These are phyloP conservation scores for Alternaria arborescens DNA, from an alignment of 2,329 filamentous ascomycete species.

Conservation along the genomic window DNA sequence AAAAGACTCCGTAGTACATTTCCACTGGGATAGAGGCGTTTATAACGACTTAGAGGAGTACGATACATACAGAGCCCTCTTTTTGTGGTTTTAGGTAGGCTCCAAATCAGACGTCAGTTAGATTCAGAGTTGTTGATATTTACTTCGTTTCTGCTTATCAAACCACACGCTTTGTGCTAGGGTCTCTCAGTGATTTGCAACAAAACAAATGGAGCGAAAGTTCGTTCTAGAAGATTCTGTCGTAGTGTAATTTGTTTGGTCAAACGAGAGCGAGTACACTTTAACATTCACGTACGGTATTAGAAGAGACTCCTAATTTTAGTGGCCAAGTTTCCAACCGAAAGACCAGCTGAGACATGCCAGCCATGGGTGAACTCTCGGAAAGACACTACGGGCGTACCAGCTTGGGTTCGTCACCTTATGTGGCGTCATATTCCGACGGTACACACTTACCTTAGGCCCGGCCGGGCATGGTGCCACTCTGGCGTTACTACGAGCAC, in stretches of 20 bases:
- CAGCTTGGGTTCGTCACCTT: neutral
- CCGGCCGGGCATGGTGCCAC: neutral
- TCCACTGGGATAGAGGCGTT: too few species aligned
- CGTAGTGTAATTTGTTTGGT: too few species aligned
- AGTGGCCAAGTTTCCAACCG: neutral
- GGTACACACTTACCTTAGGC: neutral
- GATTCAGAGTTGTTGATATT: neutral
- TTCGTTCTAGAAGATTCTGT: neutral
- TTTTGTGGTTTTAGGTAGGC: neutral
- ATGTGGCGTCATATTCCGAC: neutral
- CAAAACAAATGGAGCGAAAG: neutral
- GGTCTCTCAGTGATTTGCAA: neutral
- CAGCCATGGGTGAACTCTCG: neutral
- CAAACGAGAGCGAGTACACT: too few species aligned
- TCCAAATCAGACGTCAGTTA: neutral
- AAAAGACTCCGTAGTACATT: too few species aligned
- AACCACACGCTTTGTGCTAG: neutral
- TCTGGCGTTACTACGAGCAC: neutral
- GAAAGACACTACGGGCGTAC: neutral
- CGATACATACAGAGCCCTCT: neutral
- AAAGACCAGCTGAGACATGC: neutral
- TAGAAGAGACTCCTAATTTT: neutral
- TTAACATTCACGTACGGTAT: neutral
- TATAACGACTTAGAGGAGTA: too few species aligned
- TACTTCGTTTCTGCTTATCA: neutral